Evolutionary conservation across 768 basidiomycete species (phyloP), one percentile per base, ranked within the genome.

Genomic region (Termitomyces sp.): DNA sequence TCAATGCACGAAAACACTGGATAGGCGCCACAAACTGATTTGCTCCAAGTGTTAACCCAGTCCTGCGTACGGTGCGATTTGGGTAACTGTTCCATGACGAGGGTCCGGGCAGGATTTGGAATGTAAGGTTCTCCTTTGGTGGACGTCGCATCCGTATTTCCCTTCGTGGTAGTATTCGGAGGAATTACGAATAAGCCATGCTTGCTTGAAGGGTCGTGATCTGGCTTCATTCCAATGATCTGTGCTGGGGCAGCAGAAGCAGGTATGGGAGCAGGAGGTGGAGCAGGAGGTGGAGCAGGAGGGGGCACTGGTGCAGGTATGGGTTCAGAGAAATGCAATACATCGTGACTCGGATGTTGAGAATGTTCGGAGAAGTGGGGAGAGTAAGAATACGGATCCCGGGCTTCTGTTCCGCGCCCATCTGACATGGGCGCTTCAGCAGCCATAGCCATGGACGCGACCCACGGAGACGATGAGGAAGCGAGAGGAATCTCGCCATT

Each of bases 21-120:
- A 24, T 68, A 62, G 18, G 72, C 67, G 0, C 70, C 74, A 52
- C 75, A 78, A 6, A 76, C 79, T 46, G 66, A 65, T 58, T 73
- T 75, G 58, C 75, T 73, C 83, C 85, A 86, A 20, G 63, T 67
- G 44, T 73, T 73, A 38, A 81, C 70, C 65, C 76, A 84, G 24
- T 75, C 74, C 4, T 64, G 65, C 5, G 72, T 77, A 49, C 84
- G 80, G 64, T 78, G 74, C 4, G 75, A 67, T 61, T 82, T 83
- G 1, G 84, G 85, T 6, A 87, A 71, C 56, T 80, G 78, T 63
- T 86, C 84, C 71, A 87, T 78, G 28, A 87, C 81, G 33, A 87
- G 70, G 1, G 84, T 83, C 15, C 81, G 76, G 2, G 79, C 72
- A 6, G 80, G 80, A 63, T 80, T 79, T 45, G 84, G 83, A 11